A percentile compares a stretch with the other conserved stretches of the same genome.
phyloP scores from a whole-genome alignment of 352 stramenopile genomes.

The Phytophthora meadii region DNA sequence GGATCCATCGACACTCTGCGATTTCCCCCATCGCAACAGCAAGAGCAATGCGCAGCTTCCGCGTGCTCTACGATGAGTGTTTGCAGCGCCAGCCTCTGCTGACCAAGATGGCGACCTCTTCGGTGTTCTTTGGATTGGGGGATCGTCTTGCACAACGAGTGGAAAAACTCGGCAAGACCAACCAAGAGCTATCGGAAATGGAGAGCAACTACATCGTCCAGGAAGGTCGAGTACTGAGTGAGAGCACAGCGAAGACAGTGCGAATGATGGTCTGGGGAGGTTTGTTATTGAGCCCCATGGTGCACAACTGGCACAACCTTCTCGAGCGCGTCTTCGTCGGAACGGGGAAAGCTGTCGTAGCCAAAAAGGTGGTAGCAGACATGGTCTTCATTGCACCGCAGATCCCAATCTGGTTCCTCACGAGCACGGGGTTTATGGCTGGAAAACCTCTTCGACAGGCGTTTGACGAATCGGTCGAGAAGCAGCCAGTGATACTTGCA shows the following conservation, averaged over 20 bases:
- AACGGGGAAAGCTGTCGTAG: slow-evolving; percentile 23
- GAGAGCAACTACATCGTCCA: slow-evolving; percentile 4
- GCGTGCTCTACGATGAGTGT: slow-evolving; percentile 46
- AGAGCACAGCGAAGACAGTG: slow-evolving; percentile 32
- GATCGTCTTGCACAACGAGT: slow-evolving; percentile 44
- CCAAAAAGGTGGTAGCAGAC: slow-evolving; percentile 40
- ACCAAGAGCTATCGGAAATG: slow-evolving; percentile 18
- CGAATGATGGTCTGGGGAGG: slow-evolving; percentile 87
- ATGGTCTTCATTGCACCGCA: slow-evolving; percentile 39
- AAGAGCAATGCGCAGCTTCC: slow-evolving; percentile 38
- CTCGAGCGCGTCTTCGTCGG: slow-evolving; percentile 59
- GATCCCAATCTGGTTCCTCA: slow-evolving; percentile 43
- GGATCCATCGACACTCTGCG: no score
- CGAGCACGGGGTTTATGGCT: slow-evolving; percentile 37
- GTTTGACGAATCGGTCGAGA: slow-evolving; percentile 27
- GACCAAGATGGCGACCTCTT: slow-evolving; percentile 64
- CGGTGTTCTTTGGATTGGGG: slow-evolving; percentile 55
- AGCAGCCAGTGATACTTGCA: slow-evolving; percentile 33
- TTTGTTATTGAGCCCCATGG: slow-evolving; percentile 81
- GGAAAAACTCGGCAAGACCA: slow-evolving; percentile 22
- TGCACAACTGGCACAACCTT: slow-evolving; percentile 90
- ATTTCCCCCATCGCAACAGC: no score
- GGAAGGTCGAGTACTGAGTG: slow-evolving; percentile 14
- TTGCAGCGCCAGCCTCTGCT: slow-evolving; percentile 48
- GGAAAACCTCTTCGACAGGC: slow-evolving; percentile 25